phyloP scores from a whole-genome alignment of 257 asterid species.

The Solanum neorickii region DNA sequence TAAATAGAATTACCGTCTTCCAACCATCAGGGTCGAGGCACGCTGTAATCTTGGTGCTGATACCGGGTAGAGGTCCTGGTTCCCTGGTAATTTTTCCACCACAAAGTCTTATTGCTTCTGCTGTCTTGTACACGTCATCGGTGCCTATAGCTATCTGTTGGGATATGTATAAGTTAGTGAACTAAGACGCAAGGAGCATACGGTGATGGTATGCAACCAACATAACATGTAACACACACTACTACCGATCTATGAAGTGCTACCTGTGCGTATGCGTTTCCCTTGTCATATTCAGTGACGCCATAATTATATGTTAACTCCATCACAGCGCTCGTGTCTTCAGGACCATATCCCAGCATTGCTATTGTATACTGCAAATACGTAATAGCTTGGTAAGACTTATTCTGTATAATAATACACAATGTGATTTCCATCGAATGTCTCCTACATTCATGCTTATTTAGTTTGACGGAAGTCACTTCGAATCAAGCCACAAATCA shows the following conservation, averaged over 20 bases:
- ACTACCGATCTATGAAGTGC: not conserved
- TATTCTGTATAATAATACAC: not conserved
- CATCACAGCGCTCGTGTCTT: conserved; percentile 44
- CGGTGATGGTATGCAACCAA: not conserved
- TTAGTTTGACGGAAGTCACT: not conserved
- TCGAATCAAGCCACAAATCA: not conserved
- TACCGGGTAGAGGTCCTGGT: conserved; percentile 95
- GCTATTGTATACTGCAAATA: conserved; percentile 50
- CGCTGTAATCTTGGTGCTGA: conserved; percentile 82
- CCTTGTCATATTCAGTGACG: conserved; percentile 46
- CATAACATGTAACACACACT: not conserved
- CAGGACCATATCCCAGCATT: conserved; percentile 62
- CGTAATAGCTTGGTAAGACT: not conserved
- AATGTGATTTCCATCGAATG: not conserved
- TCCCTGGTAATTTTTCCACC: conserved; percentile 82
- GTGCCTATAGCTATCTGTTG: conserved; percentile 91
- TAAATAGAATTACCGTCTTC: conserved; percentile 58
- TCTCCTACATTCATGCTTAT: not conserved
- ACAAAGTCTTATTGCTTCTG: conserved; percentile 64
- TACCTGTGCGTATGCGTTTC: conserved; percentile 69
- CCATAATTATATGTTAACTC: conserved; percentile 64
- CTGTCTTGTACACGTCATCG: conserved; percentile 85
- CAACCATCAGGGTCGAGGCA: conserved; percentile 99
- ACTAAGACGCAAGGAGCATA: not conserved
- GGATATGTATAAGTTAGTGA: not conserved